A percentile compares a stretch with the other conserved stretches of the same genome.
These are phyloP conservation scores for Lachancea dasiensis DNA, from an alignment of 805 yeast genomes.

Conservation along the genomic window DNA sequence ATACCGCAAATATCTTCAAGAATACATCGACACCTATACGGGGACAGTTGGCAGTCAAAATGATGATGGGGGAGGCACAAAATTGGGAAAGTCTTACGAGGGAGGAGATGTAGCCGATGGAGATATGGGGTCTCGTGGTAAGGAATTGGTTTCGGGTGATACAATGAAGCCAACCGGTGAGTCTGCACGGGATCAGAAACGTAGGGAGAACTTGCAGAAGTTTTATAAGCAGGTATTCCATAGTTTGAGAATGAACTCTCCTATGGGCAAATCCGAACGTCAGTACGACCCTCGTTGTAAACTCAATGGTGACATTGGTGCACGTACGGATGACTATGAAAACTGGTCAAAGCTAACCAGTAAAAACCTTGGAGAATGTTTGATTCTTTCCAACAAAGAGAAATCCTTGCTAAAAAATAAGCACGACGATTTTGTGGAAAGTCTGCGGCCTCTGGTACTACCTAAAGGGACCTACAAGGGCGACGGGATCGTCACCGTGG, in stretches of 20 bases:
- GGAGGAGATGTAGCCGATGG: background rate
- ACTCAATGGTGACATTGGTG: slow-evolving; percentile 13
- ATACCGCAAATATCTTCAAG: slow-evolving; percentile 15
- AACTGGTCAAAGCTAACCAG: slow-evolving; percentile 12
- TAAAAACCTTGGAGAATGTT: slow-evolving; percentile 10
- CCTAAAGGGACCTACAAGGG: slow-evolving; percentile 28
- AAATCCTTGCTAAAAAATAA: slow-evolving; percentile 10
- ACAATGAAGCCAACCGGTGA: background rate
- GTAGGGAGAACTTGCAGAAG: slow-evolving; percentile 11
- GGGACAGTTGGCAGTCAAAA: background rate
- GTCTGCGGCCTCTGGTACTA: slow-evolving; percentile 7
- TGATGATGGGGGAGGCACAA: background rate
- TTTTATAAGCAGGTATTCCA: slow-evolving; percentile 23
- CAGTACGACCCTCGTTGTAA: slow-evolving; percentile 9
- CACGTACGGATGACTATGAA: slow-evolving; percentile 9
- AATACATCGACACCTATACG: slow-evolving; percentile 10
- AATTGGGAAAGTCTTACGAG: background rate
- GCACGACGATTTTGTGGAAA: slow-evolving; percentile 16
- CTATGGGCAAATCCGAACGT: slow-evolving; percentile 5
- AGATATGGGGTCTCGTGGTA: background rate
- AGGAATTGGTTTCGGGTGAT: background rate
- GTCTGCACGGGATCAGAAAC: background rate
- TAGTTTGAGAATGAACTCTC: slow-evolving; percentile 6
- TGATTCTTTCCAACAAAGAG: slow-evolving; percentile 9
- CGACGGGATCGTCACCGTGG: slow-evolving; percentile 63